phyloP scores from a whole-genome alignment of 1,284 basidiomycete genomes.

The Hemileia vastatrix region DNA sequence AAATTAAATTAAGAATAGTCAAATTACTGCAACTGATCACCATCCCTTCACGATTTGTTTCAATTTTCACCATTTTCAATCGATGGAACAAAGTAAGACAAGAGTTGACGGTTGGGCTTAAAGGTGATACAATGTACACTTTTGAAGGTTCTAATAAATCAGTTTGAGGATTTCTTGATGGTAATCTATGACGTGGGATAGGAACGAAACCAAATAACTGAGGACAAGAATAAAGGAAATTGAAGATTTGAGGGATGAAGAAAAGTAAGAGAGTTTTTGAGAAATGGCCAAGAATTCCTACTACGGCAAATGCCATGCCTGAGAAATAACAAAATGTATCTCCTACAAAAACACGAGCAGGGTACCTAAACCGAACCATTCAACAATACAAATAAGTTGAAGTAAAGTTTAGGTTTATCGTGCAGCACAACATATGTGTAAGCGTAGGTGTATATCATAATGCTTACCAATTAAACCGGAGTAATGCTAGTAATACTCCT shows the following conservation, averaged over 20 bases:
- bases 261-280: slow-evolving; percentile 93
- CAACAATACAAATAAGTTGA: background rate
- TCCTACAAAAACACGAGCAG: slow-evolving; percentile 84
- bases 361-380: slow-evolving; percentile 61
- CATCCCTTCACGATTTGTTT: slow-evolving; percentile 17
- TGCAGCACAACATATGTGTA: background rate
- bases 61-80: slow-evolving; percentile 47
- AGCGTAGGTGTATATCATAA: background rate
- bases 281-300: slow-evolving; percentile 92
- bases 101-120: too few relatives aligned
- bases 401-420: background rate
- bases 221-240: slow-evolving; percentile 87
- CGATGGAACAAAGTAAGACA: slow-evolving; percentile 59
- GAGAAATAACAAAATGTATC: slow-evolving; percentile 97
- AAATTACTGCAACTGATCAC: slow-evolving; percentile 69
- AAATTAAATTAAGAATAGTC: slow-evolving; percentile 73
- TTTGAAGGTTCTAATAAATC: slow-evolving; percentile 61
- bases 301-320: slow-evolving; percentile 93
- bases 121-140: slow-evolving; percentile 49
- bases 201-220: slow-evolving; percentile 89
- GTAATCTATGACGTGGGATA: slow-evolving; percentile 86
- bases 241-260: slow-evolving; percentile 96
- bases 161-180: slow-evolving; percentile 63
- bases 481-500: slow-evolving; percentile 75
- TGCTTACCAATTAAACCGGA: slow-evolving; percentile 84